phyloP scores from a whole-genome alignment of 352 stramenopile genomes.

The Pilasporangium apinafurcum region DNA sequence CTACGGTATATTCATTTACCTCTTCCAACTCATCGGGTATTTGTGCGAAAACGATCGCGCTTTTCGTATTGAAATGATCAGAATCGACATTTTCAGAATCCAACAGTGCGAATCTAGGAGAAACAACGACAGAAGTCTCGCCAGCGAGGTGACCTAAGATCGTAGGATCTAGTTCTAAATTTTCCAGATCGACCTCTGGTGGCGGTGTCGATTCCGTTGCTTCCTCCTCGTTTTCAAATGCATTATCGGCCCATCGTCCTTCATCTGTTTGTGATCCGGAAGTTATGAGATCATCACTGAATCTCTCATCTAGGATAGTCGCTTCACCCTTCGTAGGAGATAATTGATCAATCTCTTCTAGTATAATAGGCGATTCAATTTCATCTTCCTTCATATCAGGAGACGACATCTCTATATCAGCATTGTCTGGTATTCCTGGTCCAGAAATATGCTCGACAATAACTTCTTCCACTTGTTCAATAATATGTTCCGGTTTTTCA shows the following conservation, averaged over 20 bases:
- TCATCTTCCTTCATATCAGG: neutral
- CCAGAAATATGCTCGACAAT: constrained; percentile 3
- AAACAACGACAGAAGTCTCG: no score
- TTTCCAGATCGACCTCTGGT: neutral
- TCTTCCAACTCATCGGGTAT: no score
- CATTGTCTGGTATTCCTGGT: neutral
- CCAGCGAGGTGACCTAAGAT: no score
- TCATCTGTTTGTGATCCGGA: neutral
- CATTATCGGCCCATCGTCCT: neutral
- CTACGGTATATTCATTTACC: neutral
- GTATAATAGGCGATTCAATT: constrained; percentile 1
- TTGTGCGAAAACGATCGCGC: neutral
- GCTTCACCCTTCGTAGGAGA: constrained; percentile 2
- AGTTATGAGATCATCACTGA: neutral
- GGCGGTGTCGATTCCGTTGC: neutral
- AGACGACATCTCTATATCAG: neutral
- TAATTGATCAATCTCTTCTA: constrained; percentile 3
- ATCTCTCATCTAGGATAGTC: neutral
- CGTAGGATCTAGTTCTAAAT: no score
- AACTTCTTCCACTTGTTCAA: neutral
- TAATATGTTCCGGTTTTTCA: neutral
- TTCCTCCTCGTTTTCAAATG: neutral
- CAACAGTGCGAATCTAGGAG: no score
- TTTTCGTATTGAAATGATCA: neutral
- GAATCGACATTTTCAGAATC: no score